Percentiles rank a stretch among this genome's conserved stretches.
Evolutionary conservation across 495 filamentous ascomycete species (phyloP).

Genomic region (Letharia lupina): DNA sequence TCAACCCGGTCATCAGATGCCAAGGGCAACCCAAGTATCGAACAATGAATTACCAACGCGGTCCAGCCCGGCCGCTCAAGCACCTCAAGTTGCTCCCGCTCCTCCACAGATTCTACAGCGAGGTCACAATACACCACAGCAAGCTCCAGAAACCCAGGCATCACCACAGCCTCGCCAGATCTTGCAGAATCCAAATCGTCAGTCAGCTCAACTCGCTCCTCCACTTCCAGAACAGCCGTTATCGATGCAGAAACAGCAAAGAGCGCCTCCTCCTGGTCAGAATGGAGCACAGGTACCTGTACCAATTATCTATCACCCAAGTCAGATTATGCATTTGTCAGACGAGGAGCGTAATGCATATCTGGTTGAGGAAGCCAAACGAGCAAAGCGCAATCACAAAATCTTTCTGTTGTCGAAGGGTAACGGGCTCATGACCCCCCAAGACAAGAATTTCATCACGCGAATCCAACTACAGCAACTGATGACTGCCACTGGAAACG

Average conservation of each 20-base stretch:
- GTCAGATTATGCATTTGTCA: constrained; percentile 68
- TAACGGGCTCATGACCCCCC: constrained; percentile 96
- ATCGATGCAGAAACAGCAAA: constrained; percentile 23
- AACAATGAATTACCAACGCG: constrained; percentile 40
- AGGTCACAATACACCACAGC: constrained; percentile 34
- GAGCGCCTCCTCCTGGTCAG: constrained; percentile 23
- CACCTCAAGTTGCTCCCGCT: constrained; percentile 4
- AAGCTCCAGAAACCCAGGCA: constrained; percentile 16
- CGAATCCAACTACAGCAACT: constrained; percentile 95
- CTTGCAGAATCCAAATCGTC: constrained; percentile 41
- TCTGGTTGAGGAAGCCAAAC: constrained; percentile 82
- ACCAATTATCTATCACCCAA: constrained; percentile 55
- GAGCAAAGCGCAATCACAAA: constrained; percentile 97
- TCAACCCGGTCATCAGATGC: constrained; percentile 10
- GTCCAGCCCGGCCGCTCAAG: constrained; percentile 21
- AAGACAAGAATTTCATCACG: constrained; percentile 99
- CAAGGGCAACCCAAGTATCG: constrained; percentile 13
- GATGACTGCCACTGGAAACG: constrained; percentile 80
- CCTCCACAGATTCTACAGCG: constrained; percentile 31
- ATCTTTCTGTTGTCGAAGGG: constrained; percentile 88
- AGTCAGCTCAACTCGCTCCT: constrained; percentile 30
- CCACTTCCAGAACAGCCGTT: constrained; percentile 26
- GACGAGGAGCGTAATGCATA: constrained; percentile 71
- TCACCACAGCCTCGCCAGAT: constrained; percentile 36
- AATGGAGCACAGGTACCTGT: constrained; percentile 25